Percentiles rank a stretch among this genome's conserved stretches.
These are phyloP conservation scores for Artemisia argyi DNA, from an alignment of 129 eudicot genomes.

Conservation along the genomic window DNA sequence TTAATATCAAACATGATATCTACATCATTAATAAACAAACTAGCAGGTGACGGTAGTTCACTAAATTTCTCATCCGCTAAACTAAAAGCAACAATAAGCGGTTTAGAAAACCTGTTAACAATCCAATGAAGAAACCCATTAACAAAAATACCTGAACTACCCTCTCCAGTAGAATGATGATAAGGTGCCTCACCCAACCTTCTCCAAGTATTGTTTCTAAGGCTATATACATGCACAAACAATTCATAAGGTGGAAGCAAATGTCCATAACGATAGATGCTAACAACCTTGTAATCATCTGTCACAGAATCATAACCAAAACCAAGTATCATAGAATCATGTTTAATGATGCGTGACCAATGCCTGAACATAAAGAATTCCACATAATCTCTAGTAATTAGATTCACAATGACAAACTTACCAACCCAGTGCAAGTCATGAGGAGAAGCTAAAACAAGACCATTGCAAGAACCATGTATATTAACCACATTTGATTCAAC, in stretches of 20 bases:
- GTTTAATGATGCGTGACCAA: not conserved
- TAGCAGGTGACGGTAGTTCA: too few species aligned
- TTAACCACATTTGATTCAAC: not conserved
- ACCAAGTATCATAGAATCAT: not conserved
- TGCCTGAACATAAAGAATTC: not conserved
- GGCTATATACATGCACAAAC: not conserved
- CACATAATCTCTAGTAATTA: not conserved
- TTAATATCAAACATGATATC: too few species aligned
- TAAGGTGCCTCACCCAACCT: not conserved
- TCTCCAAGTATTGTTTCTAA: not conserved
- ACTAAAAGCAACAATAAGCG: too few species aligned
- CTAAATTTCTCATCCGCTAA: too few species aligned
- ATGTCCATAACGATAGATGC: too few species aligned
- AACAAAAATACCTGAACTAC: not conserved
- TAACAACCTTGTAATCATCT: not conserved
- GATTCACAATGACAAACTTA: not conserved
- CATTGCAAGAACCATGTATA: not conserved
- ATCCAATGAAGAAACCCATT: not conserved
- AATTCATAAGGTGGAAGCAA: not conserved
- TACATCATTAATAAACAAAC: too few species aligned
- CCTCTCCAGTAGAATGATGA: not conserved
- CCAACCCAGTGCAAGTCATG: not conserved
- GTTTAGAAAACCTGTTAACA: not conserved
- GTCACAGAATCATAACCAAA: conserved; percentile 2
- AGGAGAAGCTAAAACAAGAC: not conserved